These are phyloP conservation scores for Phytopythium oedochilum DNA, from an alignment of 352 stramenopile species.

Conservation along the genomic window DNA sequence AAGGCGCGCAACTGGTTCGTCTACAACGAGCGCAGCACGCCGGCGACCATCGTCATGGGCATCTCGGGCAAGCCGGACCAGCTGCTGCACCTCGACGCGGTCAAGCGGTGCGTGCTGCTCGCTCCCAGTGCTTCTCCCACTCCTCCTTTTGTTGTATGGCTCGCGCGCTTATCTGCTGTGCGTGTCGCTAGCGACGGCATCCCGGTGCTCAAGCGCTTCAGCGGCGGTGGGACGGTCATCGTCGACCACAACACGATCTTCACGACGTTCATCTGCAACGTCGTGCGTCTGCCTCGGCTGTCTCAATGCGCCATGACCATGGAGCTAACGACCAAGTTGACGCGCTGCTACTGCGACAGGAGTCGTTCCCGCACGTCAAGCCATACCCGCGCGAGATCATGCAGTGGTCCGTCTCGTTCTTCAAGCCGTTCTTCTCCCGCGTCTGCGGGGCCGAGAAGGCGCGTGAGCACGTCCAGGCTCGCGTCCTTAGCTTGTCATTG, in stretches of 20 bases:
- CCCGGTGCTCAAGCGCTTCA: slow-evolving; percentile 93
- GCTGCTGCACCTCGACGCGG: slow-evolving; percentile 80
- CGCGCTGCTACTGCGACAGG: slow-evolving; percentile 12
- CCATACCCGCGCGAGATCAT: slow-evolving; percentile 92
- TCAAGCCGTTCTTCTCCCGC: slow-evolving; percentile 69
- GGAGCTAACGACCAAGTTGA: neutral
- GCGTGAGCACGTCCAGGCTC: too few relatives aligned
- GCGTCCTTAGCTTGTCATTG: too few relatives aligned
- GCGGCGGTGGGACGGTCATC: slow-evolving; percentile 96
- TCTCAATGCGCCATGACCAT: neutral
- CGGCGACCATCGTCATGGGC: slow-evolving; percentile 91
- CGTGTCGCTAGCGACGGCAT: slow-evolving; percentile 58
- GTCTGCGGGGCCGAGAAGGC: slow-evolving; percentile 28
- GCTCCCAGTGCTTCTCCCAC: too few relatives aligned
- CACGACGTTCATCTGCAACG: slow-evolving; percentile 90
- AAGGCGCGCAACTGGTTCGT: slow-evolving; percentile 79
- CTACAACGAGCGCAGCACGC: slow-evolving; percentile 62
- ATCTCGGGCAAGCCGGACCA: slow-evolving; percentile 93
- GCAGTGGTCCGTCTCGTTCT: slow-evolving; percentile 86
- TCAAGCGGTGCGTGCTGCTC: slow-evolving; percentile 74
- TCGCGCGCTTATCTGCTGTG: too few relatives aligned
- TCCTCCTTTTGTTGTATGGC: too few relatives aligned
- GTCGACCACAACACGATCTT: slow-evolving; percentile 93
- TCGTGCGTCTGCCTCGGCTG: slow-evolving; percentile 16
- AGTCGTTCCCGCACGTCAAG: slow-evolving; percentile 63